Evolutionary conservation across 495 filamentous ascomycete species (phyloP), one percentile per base, ranked within the genome.

Genomic region (Xylaria longipes): DNA sequence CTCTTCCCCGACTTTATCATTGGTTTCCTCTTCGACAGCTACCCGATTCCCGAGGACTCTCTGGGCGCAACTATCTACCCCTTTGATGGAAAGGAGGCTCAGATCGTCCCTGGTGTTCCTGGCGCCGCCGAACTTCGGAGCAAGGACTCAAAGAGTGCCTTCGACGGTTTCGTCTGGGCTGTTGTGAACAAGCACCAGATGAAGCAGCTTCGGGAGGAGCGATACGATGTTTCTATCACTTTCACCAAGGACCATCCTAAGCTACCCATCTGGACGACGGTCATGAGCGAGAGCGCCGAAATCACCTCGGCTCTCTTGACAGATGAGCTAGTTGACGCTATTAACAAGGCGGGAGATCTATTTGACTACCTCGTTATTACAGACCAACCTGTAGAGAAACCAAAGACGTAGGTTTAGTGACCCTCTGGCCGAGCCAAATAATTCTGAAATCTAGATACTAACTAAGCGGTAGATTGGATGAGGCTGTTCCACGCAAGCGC

Each of bases 251-350:
- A 99, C 74, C 90, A 95, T 81, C 75, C 90, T 33, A 97, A 95
- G 84, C 88, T 98, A 9, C 97, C 96, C n/a, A 81, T 84, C 69
- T 98, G 97, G 97, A 86, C 91, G 20, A 97, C 94, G 2, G 91
- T 97, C 76, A 97, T 99, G 96, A 94, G 89, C 72, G 96, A 99
- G 86, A 97, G 90, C 79, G 94, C 94, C 33, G 97, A 98, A 81
- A 89, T 99, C 74, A 97, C 94, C n/a, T 93, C 98, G 20, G 84
- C 88, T 15, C 80, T 98, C 50, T 85, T 98, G 45, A 96, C 93
- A 33, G 87, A 92, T 37, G 94, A 97, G 73, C 84, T 99, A 60
- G 88, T 94, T 77, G 87, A 92, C 68, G 94, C 94, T 17, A 86
- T 97, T 75, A 88, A 91, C 76, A 82, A 90, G 67, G 93, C 94